Evolutionary conservation across 1,284 basidiomycete genomes (phyloP).

Genomic region (Apiotrichum mycotoxinovorans): DNA sequence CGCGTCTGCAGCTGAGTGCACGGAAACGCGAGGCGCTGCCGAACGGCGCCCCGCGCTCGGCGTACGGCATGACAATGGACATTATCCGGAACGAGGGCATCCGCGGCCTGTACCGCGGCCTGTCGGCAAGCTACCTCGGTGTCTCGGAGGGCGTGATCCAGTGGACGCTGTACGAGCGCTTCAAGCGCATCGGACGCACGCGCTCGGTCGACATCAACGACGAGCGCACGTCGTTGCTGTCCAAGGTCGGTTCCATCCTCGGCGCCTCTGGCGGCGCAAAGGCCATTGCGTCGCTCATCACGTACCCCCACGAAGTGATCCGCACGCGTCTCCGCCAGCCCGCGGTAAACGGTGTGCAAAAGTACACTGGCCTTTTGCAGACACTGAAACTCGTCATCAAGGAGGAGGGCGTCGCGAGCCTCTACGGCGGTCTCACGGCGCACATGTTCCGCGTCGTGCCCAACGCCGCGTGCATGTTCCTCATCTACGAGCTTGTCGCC

Average conservation of each 20-base stretch:
- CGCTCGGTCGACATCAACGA: constrained; percentile 16
- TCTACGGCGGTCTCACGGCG: constrained; percentile 91
- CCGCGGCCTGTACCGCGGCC: constrained; percentile 86
- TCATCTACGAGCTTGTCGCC: constrained; percentile 52
- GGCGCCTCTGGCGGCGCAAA: constrained; percentile 92
- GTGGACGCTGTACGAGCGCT: constrained; percentile 88
- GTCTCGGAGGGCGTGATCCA: constrained; percentile 97
- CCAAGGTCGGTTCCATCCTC: constrained; percentile 64
- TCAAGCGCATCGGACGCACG: constrained; percentile 37
- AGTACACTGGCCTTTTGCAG: constrained; percentile 82
- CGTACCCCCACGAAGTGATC: constrained; percentile 95
- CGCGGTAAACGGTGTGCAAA: constrained; percentile 56
- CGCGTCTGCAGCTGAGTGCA: constrained; percentile 68
- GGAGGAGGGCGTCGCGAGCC: constrained; percentile 70
- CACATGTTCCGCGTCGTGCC: constrained; percentile 96
- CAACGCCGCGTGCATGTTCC: constrained; percentile 91
- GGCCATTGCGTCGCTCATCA: constrained; percentile 85
- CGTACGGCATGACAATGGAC: constrained; percentile 61
- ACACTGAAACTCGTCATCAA: constrained; percentile 79
- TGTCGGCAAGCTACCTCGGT: constrained; percentile 91
- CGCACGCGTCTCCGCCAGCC: constrained; percentile 90
- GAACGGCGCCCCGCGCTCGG: constrained; percentile 20
- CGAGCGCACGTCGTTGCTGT: constrained; percentile 54
- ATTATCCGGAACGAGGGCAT: constrained; percentile 81
- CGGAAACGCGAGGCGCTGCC: constrained; percentile 23